Evolutionary conservation across 2,329 filamentous ascomycete species (phyloP), one percentile per base, ranked within the genome.

Genomic region (Colletotrichum sp.): DNA sequence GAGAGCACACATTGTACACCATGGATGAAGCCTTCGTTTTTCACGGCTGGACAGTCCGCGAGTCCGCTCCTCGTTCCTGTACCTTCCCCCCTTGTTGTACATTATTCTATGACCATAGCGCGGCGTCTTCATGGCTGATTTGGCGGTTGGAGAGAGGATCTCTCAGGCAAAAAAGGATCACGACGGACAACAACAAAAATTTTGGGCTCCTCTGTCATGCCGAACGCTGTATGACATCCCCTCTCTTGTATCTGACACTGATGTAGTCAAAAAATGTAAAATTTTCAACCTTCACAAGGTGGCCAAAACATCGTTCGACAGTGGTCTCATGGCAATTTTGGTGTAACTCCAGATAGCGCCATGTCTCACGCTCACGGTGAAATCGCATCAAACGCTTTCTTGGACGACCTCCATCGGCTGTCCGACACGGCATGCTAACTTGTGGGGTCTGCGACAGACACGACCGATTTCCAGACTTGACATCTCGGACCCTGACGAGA

Each of bases 161-260:
- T 32, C 68, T 28, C 27, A 43, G 64, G 64, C 71, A 71, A 78
- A 71, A 52, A 61, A 28, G 62, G 56, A 62, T 39, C 55, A 62
- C 58, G 73, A 66, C 67, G 56, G 65, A 72, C 34, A 64, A 76
- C 27, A 52, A 62, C 64, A 68, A 72, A 67, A 72, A 7, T 34
- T 18, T 74, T 32, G 69, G 64, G 48, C 61, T 67, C 55, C 48
- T 68, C 55, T 75, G 76, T 78, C 76, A 78, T 78, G 76, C 71
- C 76, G 58, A 52, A 67, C 61, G 25, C 34, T 71, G 79, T 78
- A 79, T 84, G 83, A 80, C 83, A 84, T 84, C 83, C 83, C 83
- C 83, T 85, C 84, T 85, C 84, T 85, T 83, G 82, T 82, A 82
- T 60, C 61, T 73, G 43, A 18, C 56, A 73, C 64, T 28, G 27